Evolutionary conservation across 331 rosid genomes (phyloP), one percentile per base, ranked within the genome.

Genomic region (Malus hybrid): DNA sequence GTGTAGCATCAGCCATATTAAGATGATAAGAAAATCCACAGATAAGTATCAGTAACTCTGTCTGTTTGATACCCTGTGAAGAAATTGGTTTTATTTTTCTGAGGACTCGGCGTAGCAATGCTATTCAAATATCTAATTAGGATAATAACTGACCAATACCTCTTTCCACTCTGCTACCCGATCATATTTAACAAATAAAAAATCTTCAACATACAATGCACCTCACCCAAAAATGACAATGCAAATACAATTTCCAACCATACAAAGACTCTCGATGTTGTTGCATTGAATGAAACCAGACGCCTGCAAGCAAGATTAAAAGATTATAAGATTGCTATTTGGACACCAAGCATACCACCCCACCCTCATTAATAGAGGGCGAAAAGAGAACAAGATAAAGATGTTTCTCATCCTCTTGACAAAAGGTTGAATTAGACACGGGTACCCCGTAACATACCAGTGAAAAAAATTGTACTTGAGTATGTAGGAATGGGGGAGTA

Each of bases 1-100:
- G 80, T 70, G 48, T 72, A 74, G 71, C 79, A 83, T 70, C 80
- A 48, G 81, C 88, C 82, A 83, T 69, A 78, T n/a, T 75, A 73
- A 77, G 44, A 73, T 76, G 69, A 66, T 4, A 59, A 67, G 59
- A 24, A 75, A 80, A 80, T 66, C 19, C 31, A 72, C 72, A 34
- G 67, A 77, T 69, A 79, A 32, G 73, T 64, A 79, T 62, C 52
- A 56, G 70, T 5, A 75, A 60, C 29, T 60, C 79, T 62, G 59
- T 62, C 62, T 62, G 67, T 61, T 64, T 75, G 69, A 52, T 29
- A 20, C 55, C 52, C 62, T 29, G 27, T 69, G 60, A 5, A 64
- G n/a, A 50, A 54, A 69, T 54, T 28, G 50, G 67, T 59, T 33
- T 32, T 33, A 31, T 74, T 36, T 32, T 16, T 65, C 55, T 20